A percentile compares a stretch with the other conserved stretches of the same genome.
phyloP scores from a whole-genome alignment of 352 stramenopile species.

The Phytophthora cactorum region DNA sequence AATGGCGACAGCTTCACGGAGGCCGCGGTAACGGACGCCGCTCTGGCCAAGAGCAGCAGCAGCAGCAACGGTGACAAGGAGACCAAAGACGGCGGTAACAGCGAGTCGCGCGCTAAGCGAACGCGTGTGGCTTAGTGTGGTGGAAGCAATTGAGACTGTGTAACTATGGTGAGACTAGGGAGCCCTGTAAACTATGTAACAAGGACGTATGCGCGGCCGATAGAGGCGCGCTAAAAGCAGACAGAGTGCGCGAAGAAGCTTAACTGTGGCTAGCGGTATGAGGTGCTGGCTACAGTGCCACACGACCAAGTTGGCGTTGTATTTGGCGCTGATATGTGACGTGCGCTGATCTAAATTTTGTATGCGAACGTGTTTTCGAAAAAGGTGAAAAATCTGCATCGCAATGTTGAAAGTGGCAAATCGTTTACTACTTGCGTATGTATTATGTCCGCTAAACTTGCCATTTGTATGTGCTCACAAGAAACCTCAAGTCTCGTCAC shows the following conservation, averaged over 20 bases:
- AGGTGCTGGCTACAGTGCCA: not conserved
- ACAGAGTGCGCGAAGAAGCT: not conserved
- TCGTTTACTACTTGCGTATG: not conserved
- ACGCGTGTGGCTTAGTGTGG: conserved; percentile 31
- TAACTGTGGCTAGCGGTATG: not conserved
- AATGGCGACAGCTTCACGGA: conserved; percentile 75
- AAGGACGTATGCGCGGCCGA: conserved; percentile 17
- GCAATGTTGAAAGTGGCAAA: not conserved
- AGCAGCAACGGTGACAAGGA: conserved; percentile 16
- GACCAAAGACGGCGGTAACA: conserved; percentile 14
- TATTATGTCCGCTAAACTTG: not conserved
- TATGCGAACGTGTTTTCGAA: not conserved
- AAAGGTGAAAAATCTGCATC: not conserved
- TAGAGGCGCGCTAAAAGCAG: conserved; percentile 4
- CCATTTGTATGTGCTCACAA: not conserved
- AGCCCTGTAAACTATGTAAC: conserved; percentile 41
- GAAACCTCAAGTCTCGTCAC: conserved; percentile 2
- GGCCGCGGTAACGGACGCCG: conserved; percentile 26
- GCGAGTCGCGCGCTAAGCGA: conserved; percentile 33
- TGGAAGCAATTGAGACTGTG: not conserved
- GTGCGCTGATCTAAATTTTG: not conserved
- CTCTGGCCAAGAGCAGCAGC: conserved; percentile 50
- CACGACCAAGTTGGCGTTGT: not conserved
- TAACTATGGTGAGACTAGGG: conserved; percentile 30
- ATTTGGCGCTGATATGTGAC: not conserved